These are phyloP conservation scores for Circinella minor DNA, from an alignment of 371 early-diverging fungal genomes.

Conservation along the genomic window DNA sequence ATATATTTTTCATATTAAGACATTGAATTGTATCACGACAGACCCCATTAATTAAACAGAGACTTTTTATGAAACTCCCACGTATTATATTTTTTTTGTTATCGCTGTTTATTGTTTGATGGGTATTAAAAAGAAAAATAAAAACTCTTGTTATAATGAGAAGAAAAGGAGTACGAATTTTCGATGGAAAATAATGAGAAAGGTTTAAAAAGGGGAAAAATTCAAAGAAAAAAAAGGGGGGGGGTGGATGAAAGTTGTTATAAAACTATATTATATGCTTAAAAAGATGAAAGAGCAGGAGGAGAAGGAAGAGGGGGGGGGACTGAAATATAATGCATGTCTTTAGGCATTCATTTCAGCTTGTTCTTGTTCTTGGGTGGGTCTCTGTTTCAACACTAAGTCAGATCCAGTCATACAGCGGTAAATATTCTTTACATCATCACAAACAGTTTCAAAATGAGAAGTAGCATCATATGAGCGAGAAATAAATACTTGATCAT, in stretches of 20 bases:
- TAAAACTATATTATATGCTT: neutral
- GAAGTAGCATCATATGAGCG: conserved; percentile 98
- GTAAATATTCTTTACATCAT: conserved; percentile 95
- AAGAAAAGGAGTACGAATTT: too few species aligned
- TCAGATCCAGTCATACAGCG: conserved; percentile 90
- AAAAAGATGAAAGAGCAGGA: neutral
- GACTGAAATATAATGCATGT: neutral
- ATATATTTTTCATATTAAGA: too few species aligned
- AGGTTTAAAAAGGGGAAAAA: too few species aligned
- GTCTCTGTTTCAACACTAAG: conserved; percentile 75
- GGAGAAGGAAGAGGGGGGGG: neutral
- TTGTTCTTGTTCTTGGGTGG: conserved; percentile 47
- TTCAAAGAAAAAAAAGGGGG: neutral
- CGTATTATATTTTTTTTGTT: too few species aligned
- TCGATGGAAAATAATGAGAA: too few species aligned
- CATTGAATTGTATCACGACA: too few species aligned
- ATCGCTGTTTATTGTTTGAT: too few species aligned
- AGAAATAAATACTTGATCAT: conserved; percentile 88
- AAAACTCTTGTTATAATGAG: too few species aligned
- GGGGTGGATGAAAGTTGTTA: neutral
- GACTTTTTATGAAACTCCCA: too few species aligned
- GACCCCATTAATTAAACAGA: too few species aligned
- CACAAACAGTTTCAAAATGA: conserved; percentile 98
- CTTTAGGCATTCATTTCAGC: conserved; percentile 17
- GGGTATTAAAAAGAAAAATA: too few species aligned